A percentile compares a stretch with the other conserved stretches of the same genome.
Evolutionary conservation across 2,329 filamentous ascomycete genomes (phyloP).

Genomic region (Spiromastix sp.): DNA sequence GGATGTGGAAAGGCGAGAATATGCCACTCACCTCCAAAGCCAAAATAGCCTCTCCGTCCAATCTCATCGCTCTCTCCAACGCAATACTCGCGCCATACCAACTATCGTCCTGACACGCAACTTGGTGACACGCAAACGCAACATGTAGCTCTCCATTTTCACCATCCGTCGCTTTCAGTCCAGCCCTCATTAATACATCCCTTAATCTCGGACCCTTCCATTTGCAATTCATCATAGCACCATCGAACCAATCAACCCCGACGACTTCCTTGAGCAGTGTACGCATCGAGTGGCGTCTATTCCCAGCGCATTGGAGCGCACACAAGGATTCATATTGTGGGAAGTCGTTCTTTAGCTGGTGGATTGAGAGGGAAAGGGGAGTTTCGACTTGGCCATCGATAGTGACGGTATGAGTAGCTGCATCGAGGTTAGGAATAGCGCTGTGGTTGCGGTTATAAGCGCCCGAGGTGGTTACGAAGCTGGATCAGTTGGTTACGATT

Average conservation of each 20-base stretch:
- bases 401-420: conserved; percentile 31
- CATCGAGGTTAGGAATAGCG: conserved; percentile 39
- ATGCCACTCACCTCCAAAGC: conserved; percentile 33
- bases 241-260: conserved; percentile 52
- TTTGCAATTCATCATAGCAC: conserved; percentile 50
- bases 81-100: conserved; percentile 49
- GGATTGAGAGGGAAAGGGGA: conserved; percentile 35
- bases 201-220: conserved; percentile 45
- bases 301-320: conserved; percentile 51
- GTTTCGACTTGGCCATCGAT: conserved; percentile 41
- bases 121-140: conserved; percentile 45
- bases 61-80: conserved; percentile 34
- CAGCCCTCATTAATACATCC: conserved; percentile 41
- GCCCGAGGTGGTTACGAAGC: conserved; percentile 43
- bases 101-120: conserved; percentile 44
- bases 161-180: conserved; percentile 16
- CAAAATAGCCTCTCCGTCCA: conserved; percentile 37
- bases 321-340: conserved; percentile 46
- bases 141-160: conserved; percentile 34
- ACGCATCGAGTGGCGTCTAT: conserved; percentile 51
- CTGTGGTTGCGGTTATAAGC: conserved; percentile 51
- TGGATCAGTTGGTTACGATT: conserved; percentile 13
- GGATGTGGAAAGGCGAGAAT: neutral
- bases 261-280: conserved; percentile 48
- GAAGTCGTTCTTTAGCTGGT: conserved; percentile 38